Percentiles rank a stretch among this genome's conserved stretches.
phyloP scores from a whole-genome alignment of 352 stramenopile species.

The Saprolegnia diclina region DNA sequence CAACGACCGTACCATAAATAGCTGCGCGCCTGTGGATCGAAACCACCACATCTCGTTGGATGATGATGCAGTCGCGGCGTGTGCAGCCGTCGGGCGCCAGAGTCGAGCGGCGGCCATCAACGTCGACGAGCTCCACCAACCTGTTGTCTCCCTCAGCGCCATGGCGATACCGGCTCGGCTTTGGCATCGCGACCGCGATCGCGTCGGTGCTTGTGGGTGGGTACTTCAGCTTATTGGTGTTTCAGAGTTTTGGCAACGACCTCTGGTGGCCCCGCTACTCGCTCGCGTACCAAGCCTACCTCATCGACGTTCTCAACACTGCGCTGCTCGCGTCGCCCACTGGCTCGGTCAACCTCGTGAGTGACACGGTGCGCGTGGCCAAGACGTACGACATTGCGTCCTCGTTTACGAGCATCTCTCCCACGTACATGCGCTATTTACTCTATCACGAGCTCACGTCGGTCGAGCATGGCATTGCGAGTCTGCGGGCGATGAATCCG shows the following conservation, averaged over 20 bases:
- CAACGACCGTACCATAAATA: too few species aligned
- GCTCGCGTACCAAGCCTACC: constrained; percentile 3
- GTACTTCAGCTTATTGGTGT: background rate
- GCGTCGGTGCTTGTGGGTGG: background rate
- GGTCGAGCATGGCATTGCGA: background rate
- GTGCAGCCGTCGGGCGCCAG: too few species aligned
- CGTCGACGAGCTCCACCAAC: background rate
- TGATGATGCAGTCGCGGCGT: too few species aligned
- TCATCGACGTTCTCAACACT: constrained; percentile 8
- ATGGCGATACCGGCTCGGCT: background rate
- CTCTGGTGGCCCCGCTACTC: constrained; percentile 16
- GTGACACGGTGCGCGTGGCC: background rate
- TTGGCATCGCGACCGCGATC: background rate
- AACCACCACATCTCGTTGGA: too few species aligned
- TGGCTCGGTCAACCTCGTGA: background rate
- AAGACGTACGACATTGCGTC: background rate
- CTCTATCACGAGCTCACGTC: background rate
- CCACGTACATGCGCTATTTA: background rate
- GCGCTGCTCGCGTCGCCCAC: background rate
- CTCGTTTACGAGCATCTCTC: background rate
- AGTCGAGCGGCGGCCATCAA: background rate
- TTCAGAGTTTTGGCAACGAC: constrained; percentile 8
- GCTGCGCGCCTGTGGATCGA: too few species aligned
- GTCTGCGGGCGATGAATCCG: background rate
- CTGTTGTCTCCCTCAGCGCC: background rate